A percentile compares a stretch with the other conserved stretches of the same genome.
Conservation (phyloP, 2,329 filamentous ascomycete species). For the Diaporthe helianthi region DNA sequence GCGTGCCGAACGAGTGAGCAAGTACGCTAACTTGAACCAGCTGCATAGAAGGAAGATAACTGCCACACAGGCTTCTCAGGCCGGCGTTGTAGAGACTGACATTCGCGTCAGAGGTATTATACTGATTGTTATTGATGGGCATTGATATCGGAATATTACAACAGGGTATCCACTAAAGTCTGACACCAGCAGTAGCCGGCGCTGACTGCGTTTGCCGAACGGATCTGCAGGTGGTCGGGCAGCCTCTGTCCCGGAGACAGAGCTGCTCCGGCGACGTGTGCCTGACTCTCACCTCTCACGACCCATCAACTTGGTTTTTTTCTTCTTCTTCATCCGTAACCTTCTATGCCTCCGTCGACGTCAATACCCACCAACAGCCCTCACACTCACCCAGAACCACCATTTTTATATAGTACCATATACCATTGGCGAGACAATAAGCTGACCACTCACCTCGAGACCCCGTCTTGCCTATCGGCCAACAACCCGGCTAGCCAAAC, state of each 20-base stretch:
- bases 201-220: constrained; percentile 11
- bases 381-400: accelerated
- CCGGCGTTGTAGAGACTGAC: background rate
- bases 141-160: background rate
- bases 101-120: no score
- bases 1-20: no score
- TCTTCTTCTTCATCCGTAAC: background rate
- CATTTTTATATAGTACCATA: no score
- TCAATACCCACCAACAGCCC: background rate
- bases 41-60: background rate
- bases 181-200: background rate
- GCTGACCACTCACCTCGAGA: background rate
- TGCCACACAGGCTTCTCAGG: background rate
- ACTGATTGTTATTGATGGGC: no score
- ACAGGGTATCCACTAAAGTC: constrained; percentile 1
- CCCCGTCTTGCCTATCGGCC: background rate
- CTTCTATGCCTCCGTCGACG: background rate
- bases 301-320: background rate
- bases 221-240: background rate
- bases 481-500: background rate
- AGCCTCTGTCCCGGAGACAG: constrained; percentile 8
- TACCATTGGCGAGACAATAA: background rate
- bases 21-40: background rate
- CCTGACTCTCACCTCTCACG: constrained; percentile 15
- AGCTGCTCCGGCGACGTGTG: background rate